Percentiles rank a stretch among this genome's conserved stretches.
These are phyloP conservation scores for Candida chilensis DNA, from an alignment of 805 yeast species.

Conservation along the genomic window DNA sequence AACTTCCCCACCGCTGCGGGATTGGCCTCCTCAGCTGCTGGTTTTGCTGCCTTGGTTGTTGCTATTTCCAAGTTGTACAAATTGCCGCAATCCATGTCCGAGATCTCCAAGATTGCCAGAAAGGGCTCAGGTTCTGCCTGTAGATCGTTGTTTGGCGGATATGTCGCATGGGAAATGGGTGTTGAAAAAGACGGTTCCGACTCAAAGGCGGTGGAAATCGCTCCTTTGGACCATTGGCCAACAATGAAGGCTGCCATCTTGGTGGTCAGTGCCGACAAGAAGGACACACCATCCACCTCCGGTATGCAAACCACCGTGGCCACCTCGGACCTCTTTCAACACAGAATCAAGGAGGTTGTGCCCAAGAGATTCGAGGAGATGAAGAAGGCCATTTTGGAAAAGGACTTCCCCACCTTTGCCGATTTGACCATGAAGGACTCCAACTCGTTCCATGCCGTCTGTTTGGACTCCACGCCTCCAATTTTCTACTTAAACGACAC, in stretches of 20 bases:
- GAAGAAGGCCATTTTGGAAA: slow-evolving; percentile 66
- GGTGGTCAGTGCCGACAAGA: slow-evolving; percentile 88
- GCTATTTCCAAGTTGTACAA: slow-evolving; percentile 82
- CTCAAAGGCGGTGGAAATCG: slow-evolving; percentile 89
- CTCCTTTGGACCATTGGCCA: slow-evolving; percentile 85
- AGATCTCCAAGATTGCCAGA: slow-evolving; percentile 88
- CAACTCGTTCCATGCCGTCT: slow-evolving; percentile 96
- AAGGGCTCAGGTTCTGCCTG: slow-evolving; percentile 99
- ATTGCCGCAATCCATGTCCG: slow-evolving; percentile 79
- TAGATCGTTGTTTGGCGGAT: slow-evolving; percentile 94
- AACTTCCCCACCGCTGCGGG: slow-evolving; percentile 99
- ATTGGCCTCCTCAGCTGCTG: slow-evolving; percentile 96
- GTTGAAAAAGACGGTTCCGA: slow-evolving; percentile 65
- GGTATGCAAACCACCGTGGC: slow-evolving; percentile 96
- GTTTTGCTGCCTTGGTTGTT: slow-evolving; percentile 90
- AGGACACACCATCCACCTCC: slow-evolving; percentile 88
- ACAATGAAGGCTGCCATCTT: slow-evolving; percentile 84
- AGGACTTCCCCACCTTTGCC: slow-evolving; percentile 75
- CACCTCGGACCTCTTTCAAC: slow-evolving; percentile 78
- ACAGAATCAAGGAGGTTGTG: slow-evolving; percentile 74
- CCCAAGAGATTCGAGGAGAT: slow-evolving; percentile 79
- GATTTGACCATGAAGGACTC: slow-evolving; percentile 94
- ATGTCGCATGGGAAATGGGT: slow-evolving; percentile 99
- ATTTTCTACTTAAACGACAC: slow-evolving; percentile 91
- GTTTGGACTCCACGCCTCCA: slow-evolving; percentile 92